Conservation (phyloP, 176 grass and related monocot species). For the Musa itinerans region DNA sequence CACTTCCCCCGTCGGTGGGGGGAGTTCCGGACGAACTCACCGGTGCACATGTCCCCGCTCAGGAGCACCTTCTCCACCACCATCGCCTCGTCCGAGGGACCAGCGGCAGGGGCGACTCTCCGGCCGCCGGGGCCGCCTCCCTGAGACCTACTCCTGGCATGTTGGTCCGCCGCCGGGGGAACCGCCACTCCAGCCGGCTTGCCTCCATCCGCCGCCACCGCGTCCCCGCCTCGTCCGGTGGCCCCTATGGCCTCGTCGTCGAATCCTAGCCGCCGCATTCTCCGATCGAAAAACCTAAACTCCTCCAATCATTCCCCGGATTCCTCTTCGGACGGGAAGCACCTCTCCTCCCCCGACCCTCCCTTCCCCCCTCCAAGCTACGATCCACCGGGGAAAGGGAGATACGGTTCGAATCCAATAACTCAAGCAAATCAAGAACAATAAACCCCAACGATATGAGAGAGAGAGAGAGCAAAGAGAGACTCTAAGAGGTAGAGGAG, state of each 20-base stretch:
- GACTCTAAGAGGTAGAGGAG: neutral
- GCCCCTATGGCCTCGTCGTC: neutral
- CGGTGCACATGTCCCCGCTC: constrained; percentile 69
- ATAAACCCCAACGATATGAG: neutral
- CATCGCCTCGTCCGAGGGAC: constrained; percentile 13
- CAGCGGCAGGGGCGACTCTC: constrained; percentile 55
- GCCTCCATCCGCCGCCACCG: neutral
- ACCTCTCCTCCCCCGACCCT: neutral
- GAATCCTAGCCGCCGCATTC: neutral
- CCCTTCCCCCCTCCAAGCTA: neutral
- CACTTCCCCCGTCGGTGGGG: constrained; percentile 88
- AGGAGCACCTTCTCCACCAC: constrained; percentile 31
- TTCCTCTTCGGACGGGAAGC: neutral
- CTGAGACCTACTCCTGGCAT: constrained; percentile 4
- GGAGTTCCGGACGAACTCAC: constrained; percentile 43
- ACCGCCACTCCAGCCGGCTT: neutral
- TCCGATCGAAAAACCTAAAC: neutral
- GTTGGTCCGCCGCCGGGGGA: neutral
- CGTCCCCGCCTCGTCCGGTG: neutral
- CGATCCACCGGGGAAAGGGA: neutral
- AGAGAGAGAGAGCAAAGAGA: neutral
- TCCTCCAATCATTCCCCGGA: neutral
- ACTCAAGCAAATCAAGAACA: neutral
- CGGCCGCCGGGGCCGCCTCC: constrained; percentile 11
- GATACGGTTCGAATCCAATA: neutral